Base-by-base conservation (phyloP, 352 stramenopile genomes). In the Phytophthora citricola region DNA sequence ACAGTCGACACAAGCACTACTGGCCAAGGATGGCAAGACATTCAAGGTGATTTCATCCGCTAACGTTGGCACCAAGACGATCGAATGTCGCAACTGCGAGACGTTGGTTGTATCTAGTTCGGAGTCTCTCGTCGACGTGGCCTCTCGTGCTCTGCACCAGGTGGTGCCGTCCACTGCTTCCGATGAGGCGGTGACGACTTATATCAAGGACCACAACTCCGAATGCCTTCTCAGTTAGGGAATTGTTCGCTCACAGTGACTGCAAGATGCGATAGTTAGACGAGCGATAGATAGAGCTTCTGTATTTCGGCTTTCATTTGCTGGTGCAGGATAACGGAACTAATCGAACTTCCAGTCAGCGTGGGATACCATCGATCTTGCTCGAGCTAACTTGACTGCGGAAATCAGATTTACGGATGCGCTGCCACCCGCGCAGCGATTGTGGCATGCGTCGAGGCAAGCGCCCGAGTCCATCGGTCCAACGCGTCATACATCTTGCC, bases 401-500 rank as follows among this genome's bases (percentile, higher is more conserved):
- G 39, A 27, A 20, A 36, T 14, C 24, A 29, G 49, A 41, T 17
- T 81, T 53, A 78, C 9, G 29, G 45, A 47, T 79, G 69, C 41
- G 51, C 46, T 14, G 41, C 50, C 45, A 90, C 63, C 12, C 81
- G 81, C 22, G 78, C 56, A 14, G 56, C 63, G 31, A 89, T 79
- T 4, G 73, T 72, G 58, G 70, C 54, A 68, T 93, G 83, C 17
- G 79, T 73, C 27, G 76, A 76, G 27, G 78, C 64, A 27, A 93
- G 73, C 45, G 79, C 73, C 22, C 62, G 49, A 31, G 81, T 87
- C 83, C 83, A 93, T 47, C 73, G 78, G 36, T 87, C 75, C 39
- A 93, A 75, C 1, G 85, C 81, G n/a, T 92, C 83, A 34, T 85
- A 88, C 44, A 79, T 88, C 58, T 92, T 92, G 50, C 71, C 73